Percentiles rank a stretch among this genome's conserved stretches.
Evolutionary conservation across 805 yeast genomes (phyloP).

Genomic region (Lipomyces japonicus): DNA sequence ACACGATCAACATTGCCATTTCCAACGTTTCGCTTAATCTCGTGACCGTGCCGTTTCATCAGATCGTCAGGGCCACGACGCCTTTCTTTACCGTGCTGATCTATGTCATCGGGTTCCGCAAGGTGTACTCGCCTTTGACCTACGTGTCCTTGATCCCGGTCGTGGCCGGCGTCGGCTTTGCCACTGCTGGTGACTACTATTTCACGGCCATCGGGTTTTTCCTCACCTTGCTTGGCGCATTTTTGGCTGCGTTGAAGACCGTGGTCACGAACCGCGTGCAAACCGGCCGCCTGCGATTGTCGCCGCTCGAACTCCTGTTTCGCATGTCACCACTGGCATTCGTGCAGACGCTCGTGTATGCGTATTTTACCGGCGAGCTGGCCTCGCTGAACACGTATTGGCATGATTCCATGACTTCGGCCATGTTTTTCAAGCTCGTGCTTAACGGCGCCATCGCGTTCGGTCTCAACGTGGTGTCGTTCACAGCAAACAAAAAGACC

Average conservation of each 20-base stretch:
- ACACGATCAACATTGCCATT: slow-evolving; percentile 35
- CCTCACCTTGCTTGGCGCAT: slow-evolving; percentile 33
- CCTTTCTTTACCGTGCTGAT: slow-evolving; percentile 33
- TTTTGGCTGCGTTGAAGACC: slow-evolving; percentile 33
- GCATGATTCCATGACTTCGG: slow-evolving; percentile 21
- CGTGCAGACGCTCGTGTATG: slow-evolving; percentile 31
- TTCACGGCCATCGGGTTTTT: slow-evolving; percentile 33
- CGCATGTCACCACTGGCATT: slow-evolving; percentile 34
- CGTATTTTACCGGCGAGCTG: slow-evolving; percentile 33
- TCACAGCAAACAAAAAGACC: slow-evolving; percentile 35
- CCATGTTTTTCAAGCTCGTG: slow-evolving; percentile 28
- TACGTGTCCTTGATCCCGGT: slow-evolving; percentile 33
- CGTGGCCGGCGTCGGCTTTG: slow-evolving; percentile 34
- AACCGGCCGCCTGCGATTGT: slow-evolving; percentile 32
- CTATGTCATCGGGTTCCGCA: slow-evolving; percentile 31
- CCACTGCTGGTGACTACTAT: slow-evolving; percentile 34
- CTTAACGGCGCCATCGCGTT: slow-evolving; percentile 33
- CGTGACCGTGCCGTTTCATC: slow-evolving; percentile 35
- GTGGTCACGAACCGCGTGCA: slow-evolving; percentile 34
- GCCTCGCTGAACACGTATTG: slow-evolving; percentile 20
- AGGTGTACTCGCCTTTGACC: slow-evolving; percentile 31
- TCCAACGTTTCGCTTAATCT: slow-evolving; percentile 33
- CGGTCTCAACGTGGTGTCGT: slow-evolving; percentile 33
- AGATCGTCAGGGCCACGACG: slow-evolving; percentile 34
- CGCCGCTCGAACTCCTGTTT: slow-evolving; percentile 33